Conservation (phyloP, 202 grass and related monocot species). For the Musa balbisiana region DNA sequence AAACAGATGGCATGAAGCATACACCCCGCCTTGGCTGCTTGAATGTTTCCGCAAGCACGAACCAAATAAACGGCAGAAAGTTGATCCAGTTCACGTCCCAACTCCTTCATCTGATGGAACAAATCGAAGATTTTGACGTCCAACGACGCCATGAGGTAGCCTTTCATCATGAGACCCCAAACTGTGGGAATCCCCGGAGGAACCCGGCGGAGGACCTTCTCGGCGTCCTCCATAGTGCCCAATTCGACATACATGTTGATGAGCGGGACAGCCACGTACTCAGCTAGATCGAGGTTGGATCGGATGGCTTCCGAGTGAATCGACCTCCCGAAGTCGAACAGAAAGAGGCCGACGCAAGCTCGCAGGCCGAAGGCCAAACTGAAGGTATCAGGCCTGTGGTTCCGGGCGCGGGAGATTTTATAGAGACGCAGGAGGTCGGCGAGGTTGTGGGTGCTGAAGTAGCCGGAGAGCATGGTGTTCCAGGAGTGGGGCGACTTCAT, state of each 20-base stretch:
- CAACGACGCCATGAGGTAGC: background rate
- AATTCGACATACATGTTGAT: constrained; percentile 10
- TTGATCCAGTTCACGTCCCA: background rate
- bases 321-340: constrained; percentile 4
- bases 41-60: constrained; percentile 22
- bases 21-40: background rate
- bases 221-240: constrained; percentile 13
- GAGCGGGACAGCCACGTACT: constrained; percentile 15
- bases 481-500: constrained; percentile 2
- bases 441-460: background rate
- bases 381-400: constrained; percentile 16
- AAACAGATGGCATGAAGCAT: constrained; percentile 10
- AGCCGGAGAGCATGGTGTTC: constrained; percentile 25
- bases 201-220: constrained; percentile 5
- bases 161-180: constrained; percentile 27
- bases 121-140: constrained; percentile 4
- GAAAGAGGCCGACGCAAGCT: constrained; percentile 12
- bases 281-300: constrained; percentile 3
- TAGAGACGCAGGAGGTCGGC: constrained; percentile 5
- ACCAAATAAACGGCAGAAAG: constrained; percentile 10
- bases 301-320: constrained; percentile 21
- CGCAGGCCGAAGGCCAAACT: constrained; percentile 17
- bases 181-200: background rate
- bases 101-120: constrained; percentile 11
- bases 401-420: background rate